phyloP scores from a whole-genome alignment of 805 yeast species.

The Myxozyma kluyveri region DNA sequence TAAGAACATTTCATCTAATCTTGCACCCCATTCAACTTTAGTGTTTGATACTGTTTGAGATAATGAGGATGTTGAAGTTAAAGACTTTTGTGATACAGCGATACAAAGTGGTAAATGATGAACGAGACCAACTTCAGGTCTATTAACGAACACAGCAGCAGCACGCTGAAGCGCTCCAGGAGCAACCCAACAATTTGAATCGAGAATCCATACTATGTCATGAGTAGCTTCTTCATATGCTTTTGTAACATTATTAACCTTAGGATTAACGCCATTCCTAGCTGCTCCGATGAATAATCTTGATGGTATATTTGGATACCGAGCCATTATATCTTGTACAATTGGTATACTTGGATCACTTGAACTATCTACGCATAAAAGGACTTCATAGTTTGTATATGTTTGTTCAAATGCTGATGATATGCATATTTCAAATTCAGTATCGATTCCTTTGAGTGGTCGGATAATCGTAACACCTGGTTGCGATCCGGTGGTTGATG shows the following conservation, averaged over 20 bases:
- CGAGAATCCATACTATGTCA: slow-evolving; percentile 82
- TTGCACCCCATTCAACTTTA: slow-evolving; percentile 50
- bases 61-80: too few species aligned
- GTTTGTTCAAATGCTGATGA: slow-evolving; percentile 65
- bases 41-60: slow-evolving; percentile 18
- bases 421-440: slow-evolving; percentile 66
- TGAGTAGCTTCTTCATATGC: slow-evolving; percentile 66
- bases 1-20: slow-evolving; percentile 80
- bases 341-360: slow-evolving; percentile 65
- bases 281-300: slow-evolving; percentile 50
- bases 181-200: slow-evolving; percentile 77
- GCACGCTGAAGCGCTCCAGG: slow-evolving; percentile 65
- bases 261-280: slow-evolving; percentile 78
- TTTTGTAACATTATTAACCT: slow-evolving; percentile 80
- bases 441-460: slow-evolving; percentile 82
- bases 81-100: slow-evolving; percentile 41
- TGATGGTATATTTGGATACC: slow-evolving; percentile 58
- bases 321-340: slow-evolving; percentile 48
- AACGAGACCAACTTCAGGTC: slow-evolving; percentile 53
- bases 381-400: slow-evolving; percentile 68
- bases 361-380: slow-evolving; percentile 69
- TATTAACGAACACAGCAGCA: slow-evolving; percentile 45
- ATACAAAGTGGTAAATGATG: slow-evolving; percentile 71
- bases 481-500: slow-evolving; percentile 24
- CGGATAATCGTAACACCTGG: slow-evolving; percentile 75